Conservation (phyloP, 2,329 filamentous ascomycete species). For the Alternaria infectoria region DNA sequence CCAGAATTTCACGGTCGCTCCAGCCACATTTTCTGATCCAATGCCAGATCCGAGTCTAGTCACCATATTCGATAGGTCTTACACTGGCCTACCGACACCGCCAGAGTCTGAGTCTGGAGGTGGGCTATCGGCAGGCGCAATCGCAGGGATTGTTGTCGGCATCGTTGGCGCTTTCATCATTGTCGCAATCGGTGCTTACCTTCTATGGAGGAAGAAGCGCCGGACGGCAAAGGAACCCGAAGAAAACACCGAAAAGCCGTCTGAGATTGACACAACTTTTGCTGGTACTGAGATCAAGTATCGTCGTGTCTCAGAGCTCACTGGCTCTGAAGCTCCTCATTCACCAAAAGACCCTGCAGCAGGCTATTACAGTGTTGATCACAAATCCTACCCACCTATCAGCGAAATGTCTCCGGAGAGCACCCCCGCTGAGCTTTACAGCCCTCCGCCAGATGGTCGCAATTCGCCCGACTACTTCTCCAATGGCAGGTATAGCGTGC, state of each 20-base stretch:
- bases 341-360: constrained; percentile 32
- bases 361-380: constrained; percentile 34
- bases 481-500: constrained; percentile 19
- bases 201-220: constrained; percentile 35
- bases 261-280: constrained; percentile 38
- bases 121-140: constrained; percentile 35
- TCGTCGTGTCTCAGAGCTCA: constrained; percentile 43
- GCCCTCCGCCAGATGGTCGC: constrained; percentile 29
- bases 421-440: constrained; percentile 44
- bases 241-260: constrained; percentile 17
- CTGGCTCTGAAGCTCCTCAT: constrained; percentile 34
- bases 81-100: constrained; percentile 4
- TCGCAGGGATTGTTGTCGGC: constrained; percentile 45
- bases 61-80: constrained; percentile 32
- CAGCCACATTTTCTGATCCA: constrained; percentile 28
- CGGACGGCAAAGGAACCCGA: constrained; percentile 15
- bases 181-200: constrained; percentile 31
- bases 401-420: constrained; percentile 43
- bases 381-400: constrained; percentile 40
- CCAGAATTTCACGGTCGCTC: constrained; percentile 42
- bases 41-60: constrained; percentile 27
- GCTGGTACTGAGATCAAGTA: constrained; percentile 39
- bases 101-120: not conserved
- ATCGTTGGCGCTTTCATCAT: constrained; percentile 35
- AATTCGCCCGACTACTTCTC: constrained; percentile 36